Conservation (phyloP, 2,329 filamentous ascomycete species). For the Exophiala dermatitidis region DNA sequence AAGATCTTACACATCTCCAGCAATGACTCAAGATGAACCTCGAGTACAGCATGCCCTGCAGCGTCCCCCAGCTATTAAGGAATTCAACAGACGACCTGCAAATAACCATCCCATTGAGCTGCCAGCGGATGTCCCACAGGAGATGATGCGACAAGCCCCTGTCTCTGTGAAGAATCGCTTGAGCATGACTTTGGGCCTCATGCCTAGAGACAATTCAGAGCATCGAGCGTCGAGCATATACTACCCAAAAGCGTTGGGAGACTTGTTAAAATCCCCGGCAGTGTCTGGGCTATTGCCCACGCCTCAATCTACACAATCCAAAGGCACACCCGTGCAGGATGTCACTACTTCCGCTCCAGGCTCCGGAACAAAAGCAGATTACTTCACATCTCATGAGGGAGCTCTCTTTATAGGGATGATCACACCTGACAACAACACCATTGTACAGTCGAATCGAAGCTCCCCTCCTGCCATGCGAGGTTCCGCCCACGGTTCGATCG, state of each 20-base stretch:
- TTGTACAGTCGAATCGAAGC: neutral
- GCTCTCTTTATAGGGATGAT: constrained; percentile 13
- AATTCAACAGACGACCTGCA: constrained; percentile 5
- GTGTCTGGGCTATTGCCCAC: constrained; percentile 14
- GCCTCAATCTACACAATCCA: constrained; percentile 7
- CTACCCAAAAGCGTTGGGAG: constrained; percentile 19
- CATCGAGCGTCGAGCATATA: constrained; percentile 24
- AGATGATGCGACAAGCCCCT: constrained; percentile 21
- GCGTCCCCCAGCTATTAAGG: constrained; percentile 1
- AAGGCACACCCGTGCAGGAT: constrained; percentile 14
- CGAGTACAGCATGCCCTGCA: neutral
- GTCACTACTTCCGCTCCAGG: constrained; percentile 8
- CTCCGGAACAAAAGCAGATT: constrained; percentile 11
- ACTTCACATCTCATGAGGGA: constrained; percentile 10
- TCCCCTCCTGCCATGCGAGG: neutral
- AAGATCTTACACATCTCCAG: constrained; percentile 1
- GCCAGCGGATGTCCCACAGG: constrained; percentile 25
- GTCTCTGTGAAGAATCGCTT: constrained; percentile 25
- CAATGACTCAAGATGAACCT: neutral
- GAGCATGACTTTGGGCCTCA: constrained; percentile 22
- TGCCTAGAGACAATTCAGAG: constrained; percentile 12
- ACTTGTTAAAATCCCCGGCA: constrained; percentile 18
- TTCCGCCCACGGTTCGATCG: constrained; percentile 12
- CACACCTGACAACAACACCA: constrained; percentile 9
- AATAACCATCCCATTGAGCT: constrained; percentile 21